Conservation (phyloP, 2,329 filamentous ascomycete species). For the Fusarium tanahbumbuense region DNA sequence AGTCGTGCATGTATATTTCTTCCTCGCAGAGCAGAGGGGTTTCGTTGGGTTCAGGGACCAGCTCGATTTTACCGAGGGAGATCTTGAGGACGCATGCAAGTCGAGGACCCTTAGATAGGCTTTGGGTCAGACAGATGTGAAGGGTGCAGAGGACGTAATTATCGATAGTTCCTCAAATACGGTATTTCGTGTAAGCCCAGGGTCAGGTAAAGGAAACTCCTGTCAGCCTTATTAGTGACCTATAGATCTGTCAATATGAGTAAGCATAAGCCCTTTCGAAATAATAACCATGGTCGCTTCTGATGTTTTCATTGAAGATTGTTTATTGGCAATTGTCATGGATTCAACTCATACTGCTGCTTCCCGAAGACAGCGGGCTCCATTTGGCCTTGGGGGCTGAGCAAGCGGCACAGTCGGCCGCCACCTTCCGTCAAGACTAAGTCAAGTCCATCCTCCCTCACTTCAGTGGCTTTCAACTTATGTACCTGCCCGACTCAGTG, state of each 20-base stretch:
- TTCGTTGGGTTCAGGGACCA: conserved; percentile 24
- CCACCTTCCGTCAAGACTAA: conserved; percentile 9
- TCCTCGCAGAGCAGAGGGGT: conserved; percentile 2
- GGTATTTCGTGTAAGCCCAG: conserved; percentile 1
- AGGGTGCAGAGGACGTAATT: not conserved
- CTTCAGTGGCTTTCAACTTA: conserved; percentile 25
- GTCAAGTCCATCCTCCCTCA: not conserved
- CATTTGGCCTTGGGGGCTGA: conserved; percentile 3
- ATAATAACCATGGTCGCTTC: not conserved
- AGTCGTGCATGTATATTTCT: conserved; percentile 12
- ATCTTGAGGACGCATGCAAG: conserved; percentile 13
- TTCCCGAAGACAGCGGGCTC: not conserved
- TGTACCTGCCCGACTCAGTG: conserved; percentile 24
- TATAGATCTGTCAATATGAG: not conserved
- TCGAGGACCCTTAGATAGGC: conserved; percentile 4
- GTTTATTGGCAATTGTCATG: too few relatives aligned
- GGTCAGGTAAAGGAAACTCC: not conserved
- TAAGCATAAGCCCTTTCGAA: not conserved
- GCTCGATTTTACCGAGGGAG: not conserved
- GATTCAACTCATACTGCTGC: conserved; percentile 4
- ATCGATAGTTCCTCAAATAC: not conserved
- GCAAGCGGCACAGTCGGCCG: conserved; percentile 32
- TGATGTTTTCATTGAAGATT: not conserved
- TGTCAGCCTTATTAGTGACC: not conserved
- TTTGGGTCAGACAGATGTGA: not conserved